Evolutionary conservation across 805 yeast genomes (phyloP).

Genomic region (Schwanniomyces polymorphus): DNA sequence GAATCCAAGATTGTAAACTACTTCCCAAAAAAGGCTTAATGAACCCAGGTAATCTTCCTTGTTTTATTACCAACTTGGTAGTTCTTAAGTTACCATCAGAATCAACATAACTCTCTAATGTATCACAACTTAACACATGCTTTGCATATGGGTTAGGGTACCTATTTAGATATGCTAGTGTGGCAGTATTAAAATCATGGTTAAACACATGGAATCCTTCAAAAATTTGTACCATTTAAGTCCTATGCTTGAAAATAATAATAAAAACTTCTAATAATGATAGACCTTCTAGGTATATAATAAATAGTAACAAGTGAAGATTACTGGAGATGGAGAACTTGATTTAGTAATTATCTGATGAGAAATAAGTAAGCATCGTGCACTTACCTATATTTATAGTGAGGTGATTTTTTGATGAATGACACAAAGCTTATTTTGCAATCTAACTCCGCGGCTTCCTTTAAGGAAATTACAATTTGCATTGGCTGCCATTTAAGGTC

Average conservation of each 20-base stretch:
- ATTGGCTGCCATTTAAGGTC: too few species aligned
- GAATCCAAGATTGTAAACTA: slow-evolving; percentile 68
- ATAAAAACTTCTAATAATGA: neutral
- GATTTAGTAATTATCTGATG: neutral
- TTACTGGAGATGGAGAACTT: neutral
- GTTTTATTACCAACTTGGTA: slow-evolving; percentile 72
- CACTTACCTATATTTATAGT: neutral
- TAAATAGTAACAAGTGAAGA: neutral
- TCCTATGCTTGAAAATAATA: neutral
- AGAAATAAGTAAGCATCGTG: neutral
- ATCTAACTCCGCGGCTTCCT: neutral
- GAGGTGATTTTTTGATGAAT: neutral
- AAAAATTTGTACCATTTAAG: slow-evolving; percentile 36
- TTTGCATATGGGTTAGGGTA: slow-evolving; percentile 76
- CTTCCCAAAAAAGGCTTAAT: slow-evolving; percentile 67
- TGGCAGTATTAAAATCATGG: slow-evolving; percentile 66
- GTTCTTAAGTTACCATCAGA: slow-evolving; percentile 63
- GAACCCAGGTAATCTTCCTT: slow-evolving; percentile 81
- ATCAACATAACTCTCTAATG: slow-evolving; percentile 62
- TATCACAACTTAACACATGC: slow-evolving; percentile 84
- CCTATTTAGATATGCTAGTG: slow-evolving; percentile 67
- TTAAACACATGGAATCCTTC: slow-evolving; percentile 30
- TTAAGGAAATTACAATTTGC: too few species aligned
- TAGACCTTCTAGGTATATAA: neutral
- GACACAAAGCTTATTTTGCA: neutral